These are phyloP conservation scores for Trichosporon asahii DNA, from an alignment of 1,284 basidiomycete genomes.

Conservation along the genomic window DNA sequence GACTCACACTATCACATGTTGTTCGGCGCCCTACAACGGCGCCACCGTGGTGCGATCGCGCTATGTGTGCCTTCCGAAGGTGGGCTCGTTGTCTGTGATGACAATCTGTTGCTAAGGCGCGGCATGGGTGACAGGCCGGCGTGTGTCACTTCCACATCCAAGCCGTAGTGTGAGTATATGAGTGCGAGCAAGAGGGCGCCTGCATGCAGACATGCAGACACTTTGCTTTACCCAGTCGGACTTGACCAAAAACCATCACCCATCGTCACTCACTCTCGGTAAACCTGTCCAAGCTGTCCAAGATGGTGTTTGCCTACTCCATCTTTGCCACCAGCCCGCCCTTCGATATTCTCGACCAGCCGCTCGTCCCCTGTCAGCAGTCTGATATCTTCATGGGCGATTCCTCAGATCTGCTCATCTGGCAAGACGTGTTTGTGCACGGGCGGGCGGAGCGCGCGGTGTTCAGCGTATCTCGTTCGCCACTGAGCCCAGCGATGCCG, in stretches of 20 bases:
- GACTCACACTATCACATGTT: not conserved
- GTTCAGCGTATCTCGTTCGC: not conserved
- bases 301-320: not conserved
- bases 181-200: not conserved
- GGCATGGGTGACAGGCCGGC: not conserved
- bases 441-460: not conserved
- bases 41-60: not conserved
- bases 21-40: not conserved
- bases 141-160: not conserved
- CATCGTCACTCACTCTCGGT: too few species aligned
- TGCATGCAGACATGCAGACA: not conserved
- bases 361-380: not conserved
- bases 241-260: too few species aligned
- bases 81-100: not conserved
- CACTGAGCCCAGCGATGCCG: not conserved
- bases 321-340: too few species aligned
- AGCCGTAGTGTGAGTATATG: not conserved
- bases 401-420: not conserved
- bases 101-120: not conserved
- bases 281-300: too few species aligned
- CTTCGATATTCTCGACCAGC: not conserved
- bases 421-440: not conserved
- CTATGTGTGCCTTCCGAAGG: not conserved
- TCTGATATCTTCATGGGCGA: not conserved
- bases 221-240: too few species aligned